Base-by-base conservation (phyloP, 129 eudicot genomes). In the Flaveria linearis region DNA sequence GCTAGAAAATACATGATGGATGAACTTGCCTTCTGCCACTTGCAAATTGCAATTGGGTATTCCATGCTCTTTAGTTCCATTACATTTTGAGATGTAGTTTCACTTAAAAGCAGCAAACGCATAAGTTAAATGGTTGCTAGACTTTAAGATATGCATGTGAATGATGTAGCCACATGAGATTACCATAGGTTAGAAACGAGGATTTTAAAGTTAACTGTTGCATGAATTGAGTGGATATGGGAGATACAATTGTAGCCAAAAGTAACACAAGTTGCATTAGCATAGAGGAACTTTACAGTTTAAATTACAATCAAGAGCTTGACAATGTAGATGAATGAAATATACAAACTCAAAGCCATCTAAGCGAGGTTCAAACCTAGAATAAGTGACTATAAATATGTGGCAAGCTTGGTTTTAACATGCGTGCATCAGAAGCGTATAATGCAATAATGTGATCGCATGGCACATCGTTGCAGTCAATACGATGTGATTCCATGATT, bases 301-400 rank as follows among this genome's bases (percentile, higher is more conserved):
- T 64, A 30, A 75, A 13, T 49, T 64, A 63, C 79, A 63, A 45
- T 46, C 46, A 62, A 26, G 45, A 63, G 69, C 67, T 26, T 60
- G 67, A 26, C 12, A 23, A 60, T 25, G 39, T 60, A 26, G 17
- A 60, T 60, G 67, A 11, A 60, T 26, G n/a, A 39, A 23, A 9
- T 26, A 12, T 63, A 33, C 22, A 2, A 7, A 13, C 20, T 26
- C 71, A 75, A 26, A 16, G 7, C 26, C 47, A 75, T 60, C 79
- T 47, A 75, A 47, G 71, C 30, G 46, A 46, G 71, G 56, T 61
- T 62, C 20, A 25, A 74, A 75, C 62, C 43, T 61, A 46, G 23
- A 69, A 14, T 61, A 75, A 75, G 26, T 75, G 50, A 20, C 28
- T 12, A 46, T 50, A 47, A 61, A 60, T 23, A 60, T 45, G 69